phyloP scores from a whole-genome alignment of 495 filamentous ascomycete genomes.

The Pyronema domesticum region DNA sequence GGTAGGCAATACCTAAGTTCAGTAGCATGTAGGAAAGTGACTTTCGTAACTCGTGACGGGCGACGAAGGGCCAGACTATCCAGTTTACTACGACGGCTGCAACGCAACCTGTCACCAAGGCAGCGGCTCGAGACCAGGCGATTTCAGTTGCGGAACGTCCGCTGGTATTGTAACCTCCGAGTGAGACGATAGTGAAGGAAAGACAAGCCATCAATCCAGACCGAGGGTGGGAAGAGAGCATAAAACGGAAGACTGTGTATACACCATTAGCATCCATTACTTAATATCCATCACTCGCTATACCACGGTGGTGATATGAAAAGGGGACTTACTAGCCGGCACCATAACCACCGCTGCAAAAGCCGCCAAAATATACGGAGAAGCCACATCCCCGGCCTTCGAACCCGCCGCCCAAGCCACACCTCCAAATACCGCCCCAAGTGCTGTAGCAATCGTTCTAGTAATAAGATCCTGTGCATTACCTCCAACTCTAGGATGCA shows the following conservation, averaged over 20 bases:
- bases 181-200: conserved; percentile 37
- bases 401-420: conserved; percentile 32
- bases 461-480: conserved; percentile 37
- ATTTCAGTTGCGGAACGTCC: conserved; percentile 25
- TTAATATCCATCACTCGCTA: neutral
- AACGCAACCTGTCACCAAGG: conserved; percentile 35
- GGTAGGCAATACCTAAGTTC: conserved; percentile 37
- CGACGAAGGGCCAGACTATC: conserved; percentile 43
- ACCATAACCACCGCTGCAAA: conserved; percentile 40
- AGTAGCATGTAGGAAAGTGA: conserved; percentile 37
- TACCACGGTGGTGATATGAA: neutral
- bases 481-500: conserved; percentile 40
- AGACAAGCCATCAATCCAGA: conserved; percentile 38
- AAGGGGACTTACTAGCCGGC: conserved; percentile 24
- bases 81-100: conserved; percentile 37
- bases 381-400: conserved; percentile 24
- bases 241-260: conserved; percentile 34
- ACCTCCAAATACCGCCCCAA: conserved; percentile 39
- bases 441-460: conserved; percentile 29
- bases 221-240: conserved; percentile 36
- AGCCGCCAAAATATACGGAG: conserved; percentile 36
- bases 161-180: conserved; percentile 28
- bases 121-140: conserved; percentile 32
- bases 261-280: neutral
- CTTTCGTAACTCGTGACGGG: conserved; percentile 40